These are phyloP conservation scores for Apiospora phragmitis DNA, from an alignment of 2,329 filamentous ascomycete species.

Conservation along the genomic window DNA sequence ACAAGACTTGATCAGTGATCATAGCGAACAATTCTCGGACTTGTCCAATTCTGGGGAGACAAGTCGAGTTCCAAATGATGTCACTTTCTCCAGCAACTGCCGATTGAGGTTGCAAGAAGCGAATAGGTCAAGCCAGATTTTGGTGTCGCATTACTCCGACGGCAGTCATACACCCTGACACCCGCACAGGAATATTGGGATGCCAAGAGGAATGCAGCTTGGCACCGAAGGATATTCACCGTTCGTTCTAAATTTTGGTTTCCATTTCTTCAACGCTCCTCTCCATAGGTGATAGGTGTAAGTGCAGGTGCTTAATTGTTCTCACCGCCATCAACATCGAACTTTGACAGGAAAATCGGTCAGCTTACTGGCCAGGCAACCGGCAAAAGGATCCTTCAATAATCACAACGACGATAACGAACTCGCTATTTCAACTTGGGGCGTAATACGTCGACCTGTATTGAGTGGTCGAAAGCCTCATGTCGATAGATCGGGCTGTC, in stretches of 20 bases:
- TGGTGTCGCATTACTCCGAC: neutral
- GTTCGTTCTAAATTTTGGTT: neutral
- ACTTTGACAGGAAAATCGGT: neutral
- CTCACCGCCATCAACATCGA: neutral
- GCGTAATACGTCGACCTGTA: neutral
- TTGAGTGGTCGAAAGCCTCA: neutral
- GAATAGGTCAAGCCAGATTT: neutral
- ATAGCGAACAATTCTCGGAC: neutral
- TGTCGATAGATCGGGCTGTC: neutral
- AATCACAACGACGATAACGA: neutral
- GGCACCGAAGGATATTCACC: neutral
- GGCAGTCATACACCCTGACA: neutral
- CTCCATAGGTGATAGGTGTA: neutral
- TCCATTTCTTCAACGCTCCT: constrained; percentile 1
- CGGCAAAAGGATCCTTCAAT: neutral
- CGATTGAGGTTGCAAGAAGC: neutral
- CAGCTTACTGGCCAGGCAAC: neutral
- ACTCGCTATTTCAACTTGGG: neutral
- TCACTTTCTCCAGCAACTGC: neutral
- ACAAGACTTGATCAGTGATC: neutral
- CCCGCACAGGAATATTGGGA: neutral
- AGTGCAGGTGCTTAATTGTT: neutral
- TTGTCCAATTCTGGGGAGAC: neutral
- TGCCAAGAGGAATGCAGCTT: neutral
- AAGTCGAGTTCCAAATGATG: neutral